Percentiles rank a stretch among this genome's conserved stretches.
Evolutionary conservation across 257 asterid genomes (phyloP).

Genomic region (Handroanthus guayacan): DNA sequence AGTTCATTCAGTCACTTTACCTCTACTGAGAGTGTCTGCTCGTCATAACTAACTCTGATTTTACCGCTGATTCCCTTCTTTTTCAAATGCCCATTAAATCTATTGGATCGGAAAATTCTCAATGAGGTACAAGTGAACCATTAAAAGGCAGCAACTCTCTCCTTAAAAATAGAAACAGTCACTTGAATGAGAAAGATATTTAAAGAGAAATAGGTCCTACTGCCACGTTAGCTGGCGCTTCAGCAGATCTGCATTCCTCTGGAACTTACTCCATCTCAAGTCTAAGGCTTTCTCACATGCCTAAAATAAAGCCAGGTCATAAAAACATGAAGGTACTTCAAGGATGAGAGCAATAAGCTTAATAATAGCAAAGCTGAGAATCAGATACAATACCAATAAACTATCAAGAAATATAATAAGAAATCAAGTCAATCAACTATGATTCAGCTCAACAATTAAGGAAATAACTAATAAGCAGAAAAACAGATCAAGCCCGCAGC

Average conservation of each 20-base stretch:
- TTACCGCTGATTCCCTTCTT: constrained; percentile 89
- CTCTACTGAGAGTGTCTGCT: constrained; percentile 87
- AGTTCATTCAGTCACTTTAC: constrained; percentile 50
- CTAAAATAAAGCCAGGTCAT: constrained; percentile 46
- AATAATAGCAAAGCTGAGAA: constrained; percentile 6
- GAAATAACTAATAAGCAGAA: neutral
- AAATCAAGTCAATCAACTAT: constrained; percentile 15
- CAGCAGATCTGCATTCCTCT: constrained; percentile 69
- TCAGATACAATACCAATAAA: constrained; percentile 19
- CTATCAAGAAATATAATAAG: neutral
- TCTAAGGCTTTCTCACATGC: constrained; percentile 71
- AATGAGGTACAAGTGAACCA: constrained; percentile 31
- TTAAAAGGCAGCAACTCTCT: constrained; percentile 23
- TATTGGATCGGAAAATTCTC: constrained; percentile 34
- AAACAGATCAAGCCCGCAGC: constrained; percentile 15
- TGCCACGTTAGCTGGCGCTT: constrained; percentile 91
- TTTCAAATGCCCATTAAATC: constrained; percentile 88
- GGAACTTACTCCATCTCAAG: constrained; percentile 68
- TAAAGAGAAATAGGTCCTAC: constrained; percentile 56
- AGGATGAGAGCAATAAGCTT: constrained; percentile 26
- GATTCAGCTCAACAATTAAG: constrained; percentile 23
- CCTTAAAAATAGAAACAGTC: constrained; percentile 11
- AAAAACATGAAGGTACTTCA: constrained; percentile 7
- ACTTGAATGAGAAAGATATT: constrained; percentile 15
- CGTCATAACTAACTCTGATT: constrained; percentile 73